Base-by-base conservation (phyloP, 345 rosid genomes). In the Camelina laxa region DNA sequence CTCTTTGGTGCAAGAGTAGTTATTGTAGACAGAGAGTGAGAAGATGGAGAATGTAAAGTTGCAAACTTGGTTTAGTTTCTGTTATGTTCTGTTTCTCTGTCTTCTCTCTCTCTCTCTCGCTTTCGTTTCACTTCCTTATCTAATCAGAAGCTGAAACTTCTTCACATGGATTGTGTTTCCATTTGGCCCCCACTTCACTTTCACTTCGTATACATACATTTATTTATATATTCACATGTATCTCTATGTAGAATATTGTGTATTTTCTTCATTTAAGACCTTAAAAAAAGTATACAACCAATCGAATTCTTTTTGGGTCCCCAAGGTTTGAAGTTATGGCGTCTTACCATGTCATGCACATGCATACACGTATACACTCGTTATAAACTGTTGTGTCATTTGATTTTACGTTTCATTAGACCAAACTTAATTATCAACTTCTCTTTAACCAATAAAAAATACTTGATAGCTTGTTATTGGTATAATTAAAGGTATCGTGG, bases 31-130 rank as follows among this genome's bases (percentile, higher is more conserved):
- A 20, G 54, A 51, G 59, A 65, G 58, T 65, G 57, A 61, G 60
- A 35, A 54, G 49, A 73, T 45, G 71, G 35, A 45, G 73, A 67
- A 59, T 59, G 81, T 74, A 62, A 62, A 62, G 75, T 69, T 69
- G 35, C 60, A 69, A 76, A 76, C 80, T 76, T 76, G 65, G 80
- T 76, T 69, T 63, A 70, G 75, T 69, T 76, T 76, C 75, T 76
- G 80, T 70, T 70, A 77, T 70, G 66, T 57, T 70, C 76, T 77
- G 72, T 65, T 48, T 48, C 70, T 44, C 48, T 48, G 74, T 51
- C 64, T 54, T 69, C 70, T 69, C 72, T 76, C 80, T 70, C 80
- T 70, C 75, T 69, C 76, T 65, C 42, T 73, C 72, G 75, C 69
- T 70, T 76, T 70, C 72, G 21, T 65, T 71, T 71, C 73, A 50